Conservation (phyloP, 805 yeast genomes). For the Clavispora santaluciae region DNA sequence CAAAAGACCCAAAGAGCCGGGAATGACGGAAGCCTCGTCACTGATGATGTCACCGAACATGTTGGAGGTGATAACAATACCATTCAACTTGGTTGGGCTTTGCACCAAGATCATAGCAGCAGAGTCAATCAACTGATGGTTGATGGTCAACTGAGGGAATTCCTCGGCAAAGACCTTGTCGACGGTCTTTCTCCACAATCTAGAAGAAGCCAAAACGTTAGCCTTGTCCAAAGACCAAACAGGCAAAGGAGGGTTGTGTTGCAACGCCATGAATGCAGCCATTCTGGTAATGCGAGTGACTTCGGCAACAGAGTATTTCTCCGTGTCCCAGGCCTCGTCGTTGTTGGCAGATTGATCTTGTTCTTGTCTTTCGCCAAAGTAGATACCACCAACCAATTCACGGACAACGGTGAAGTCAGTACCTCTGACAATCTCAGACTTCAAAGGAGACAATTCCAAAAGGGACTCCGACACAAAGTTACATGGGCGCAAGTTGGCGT, state of each 20-base stretch:
- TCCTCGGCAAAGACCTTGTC: conserved; percentile 78
- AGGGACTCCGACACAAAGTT: conserved; percentile 83
- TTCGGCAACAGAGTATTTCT: conserved; percentile 84
- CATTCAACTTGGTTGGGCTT: conserved; percentile 86
- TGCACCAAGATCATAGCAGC: conserved; percentile 98
- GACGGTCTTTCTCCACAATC: conserved; percentile 94
- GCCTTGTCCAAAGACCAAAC: conserved; percentile 97
- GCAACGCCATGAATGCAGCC: conserved; percentile 97
- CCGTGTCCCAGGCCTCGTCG: conserved; percentile 90
- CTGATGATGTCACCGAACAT: conserved; percentile 98
- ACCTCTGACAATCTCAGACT: conserved; percentile 78
- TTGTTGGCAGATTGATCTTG: conserved; percentile 63
- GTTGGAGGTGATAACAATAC: conserved; percentile 87
- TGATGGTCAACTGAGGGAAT: conserved; percentile 81
- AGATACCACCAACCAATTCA: conserved; percentile 96
- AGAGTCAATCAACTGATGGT: conserved; percentile 96
- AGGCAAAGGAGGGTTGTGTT: conserved; percentile 89
- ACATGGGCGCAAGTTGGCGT: conserved; percentile 97
- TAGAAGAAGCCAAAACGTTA: conserved; percentile 90
- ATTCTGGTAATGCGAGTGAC: conserved; percentile 94
- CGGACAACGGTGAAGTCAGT: conserved; percentile 91
- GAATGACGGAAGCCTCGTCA: conserved; percentile 97
- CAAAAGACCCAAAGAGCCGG: conserved; percentile 92
- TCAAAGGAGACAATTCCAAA: conserved; percentile 83
- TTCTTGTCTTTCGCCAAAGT: conserved; percentile 93